Evolutionary conservation across 2,329 filamentous ascomycete genomes (phyloP), one percentile per base, ranked within the genome.

Genomic region (Pseudogymnoascus sp.): DNA sequence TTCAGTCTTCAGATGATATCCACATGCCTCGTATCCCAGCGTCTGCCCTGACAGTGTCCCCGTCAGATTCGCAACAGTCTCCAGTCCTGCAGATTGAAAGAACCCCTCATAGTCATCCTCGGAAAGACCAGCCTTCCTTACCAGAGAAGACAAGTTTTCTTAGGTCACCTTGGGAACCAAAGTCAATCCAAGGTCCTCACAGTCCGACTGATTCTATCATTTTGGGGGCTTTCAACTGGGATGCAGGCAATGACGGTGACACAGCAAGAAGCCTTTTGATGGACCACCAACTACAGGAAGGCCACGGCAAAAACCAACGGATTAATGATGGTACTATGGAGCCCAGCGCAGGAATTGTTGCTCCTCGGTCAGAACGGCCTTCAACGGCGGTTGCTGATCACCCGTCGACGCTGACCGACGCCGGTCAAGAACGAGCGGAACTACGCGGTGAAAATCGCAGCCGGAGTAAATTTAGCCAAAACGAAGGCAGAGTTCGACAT

Each of bases 1-100:
- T 55, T 33, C 48, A 55, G 29, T 55, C 48, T 55, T 55, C 48
- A 2, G 48, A 55, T 55, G 48, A 55, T 55, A 55, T 55, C 29
- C 8, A 35, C 29, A 8, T 55, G 29, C 21, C 48, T 21, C 29
- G 29, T 15, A 55, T 55, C 48, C 48, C 29, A 55, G 48, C 48
- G 7, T 55, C 48, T 55, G 29, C 48, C 15, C 15, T 35, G 13
- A 55, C 48, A 10, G 5, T 35, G 5, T 55, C 48, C n/a, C 29
- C 48, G 3, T 7, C 48, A n/a, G 17, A 15, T n/a, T 55, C 48
- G 29, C 29, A 55, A 15, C 29, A 55, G 48, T 55, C 48, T 33
- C 29, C 48, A 21, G 48, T 55, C 15, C 48, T 55, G 13, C 48
- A 55, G 29, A 55, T 55, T 35, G 48, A 55, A 55, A 55, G 48